phyloP scores from a whole-genome alignment of 2,329 filamentous ascomycete species.

The Venturia aucupariae region DNA sequence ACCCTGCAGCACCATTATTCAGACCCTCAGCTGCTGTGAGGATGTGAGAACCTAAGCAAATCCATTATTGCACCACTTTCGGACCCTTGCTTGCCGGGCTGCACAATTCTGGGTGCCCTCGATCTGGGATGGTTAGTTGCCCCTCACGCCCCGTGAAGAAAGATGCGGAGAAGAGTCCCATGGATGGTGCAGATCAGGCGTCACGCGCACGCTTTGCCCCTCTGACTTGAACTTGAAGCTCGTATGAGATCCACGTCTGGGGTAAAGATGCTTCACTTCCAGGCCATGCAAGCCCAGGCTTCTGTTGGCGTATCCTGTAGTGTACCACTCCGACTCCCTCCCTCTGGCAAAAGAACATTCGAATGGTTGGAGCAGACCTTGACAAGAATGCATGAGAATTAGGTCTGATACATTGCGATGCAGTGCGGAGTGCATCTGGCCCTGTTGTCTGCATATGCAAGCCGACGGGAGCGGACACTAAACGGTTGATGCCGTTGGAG shows the following conservation, averaged over 20 bases:
- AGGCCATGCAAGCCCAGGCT: background rate
- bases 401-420: background rate
- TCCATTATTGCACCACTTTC: background rate
- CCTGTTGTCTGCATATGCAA: slow-evolving; percentile 2
- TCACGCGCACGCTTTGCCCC: slow-evolving; percentile 1
- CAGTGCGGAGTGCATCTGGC: background rate
- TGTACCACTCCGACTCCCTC: background rate
- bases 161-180: slow-evolving; percentile 9
- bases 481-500: background rate
- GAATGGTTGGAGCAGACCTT: background rate
- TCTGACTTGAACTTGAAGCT: background rate
- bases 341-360: background rate
- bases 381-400: background rate
- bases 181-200: slow-evolving; percentile 8
- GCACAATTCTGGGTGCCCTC: background rate
- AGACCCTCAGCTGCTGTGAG: background rate
- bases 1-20: background rate
- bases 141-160: background rate
- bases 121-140: background rate
- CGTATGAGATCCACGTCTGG: slow-evolving; percentile 4
- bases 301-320: background rate
- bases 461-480: slow-evolving; percentile 10
- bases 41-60: background rate
- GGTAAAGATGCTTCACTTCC: slow-evolving; percentile 3
- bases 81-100: background rate